phyloP scores from a whole-genome alignment of 108 stramenopile species.

The Heterococcus sp. region DNA sequence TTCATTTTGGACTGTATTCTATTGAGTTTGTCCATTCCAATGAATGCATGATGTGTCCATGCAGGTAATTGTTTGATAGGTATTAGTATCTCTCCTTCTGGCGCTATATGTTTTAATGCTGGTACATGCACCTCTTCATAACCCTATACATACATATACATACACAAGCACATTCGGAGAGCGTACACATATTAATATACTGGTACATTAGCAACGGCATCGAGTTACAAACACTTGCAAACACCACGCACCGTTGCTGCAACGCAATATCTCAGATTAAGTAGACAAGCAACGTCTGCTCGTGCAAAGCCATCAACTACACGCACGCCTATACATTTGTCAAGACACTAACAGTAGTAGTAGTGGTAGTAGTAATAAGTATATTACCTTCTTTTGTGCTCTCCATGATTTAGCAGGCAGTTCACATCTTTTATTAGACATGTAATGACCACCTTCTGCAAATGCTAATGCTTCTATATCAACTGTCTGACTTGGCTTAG shows the following conservation, averaged over 20 bases:
- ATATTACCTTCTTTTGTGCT: slow-evolving; percentile 68
- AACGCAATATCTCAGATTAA: too few relatives aligned
- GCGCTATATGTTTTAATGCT: slow-evolving; percentile 73
- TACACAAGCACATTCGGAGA: too few relatives aligned
- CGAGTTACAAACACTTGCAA: too few relatives aligned
- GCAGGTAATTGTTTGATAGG: slow-evolving; percentile 81
- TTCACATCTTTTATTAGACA: slow-evolving; percentile 87
- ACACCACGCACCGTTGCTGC: too few relatives aligned
- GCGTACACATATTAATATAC: too few relatives aligned
- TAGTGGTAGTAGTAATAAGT: too few relatives aligned
- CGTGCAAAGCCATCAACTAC: too few relatives aligned
- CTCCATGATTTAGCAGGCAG: slow-evolving; percentile 88
- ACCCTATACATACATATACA: slow-evolving; percentile 61
- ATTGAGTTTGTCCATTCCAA: slow-evolving; percentile 91
- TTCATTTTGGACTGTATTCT: slow-evolving; percentile 91
- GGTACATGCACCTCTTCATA: slow-evolving; percentile 99
- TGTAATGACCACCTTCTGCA: slow-evolving; percentile 79
- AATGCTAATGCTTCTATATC: slow-evolving; percentile 87
- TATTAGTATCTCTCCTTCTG: slow-evolving; percentile 69
- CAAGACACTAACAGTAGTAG: too few relatives aligned
- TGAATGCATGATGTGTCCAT: slow-evolving; percentile 90
- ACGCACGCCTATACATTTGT: too few relatives aligned
- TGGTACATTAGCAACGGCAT: too few relatives aligned
- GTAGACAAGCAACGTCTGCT: too few relatives aligned
- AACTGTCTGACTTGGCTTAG: slow-evolving; percentile 57